Evolutionary conservation across 139 green algal species (phyloP), one percentile per base, ranked within the genome.

Genomic region (Picochlorum sp.): DNA sequence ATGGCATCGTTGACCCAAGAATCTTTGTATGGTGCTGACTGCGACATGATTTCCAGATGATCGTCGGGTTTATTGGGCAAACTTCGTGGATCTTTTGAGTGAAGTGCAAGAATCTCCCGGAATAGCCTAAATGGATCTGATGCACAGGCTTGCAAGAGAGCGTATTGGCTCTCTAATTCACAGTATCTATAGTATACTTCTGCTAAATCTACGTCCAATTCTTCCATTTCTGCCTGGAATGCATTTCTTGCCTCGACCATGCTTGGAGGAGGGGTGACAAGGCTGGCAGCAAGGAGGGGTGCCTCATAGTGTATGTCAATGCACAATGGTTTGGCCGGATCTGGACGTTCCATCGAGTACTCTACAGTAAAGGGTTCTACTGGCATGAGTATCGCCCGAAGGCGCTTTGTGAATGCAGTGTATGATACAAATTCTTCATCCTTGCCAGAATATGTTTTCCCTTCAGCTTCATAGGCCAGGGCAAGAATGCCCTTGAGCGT

Each of bases 71-170:
- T 69, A 23, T 84, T 45, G 28, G 73, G 6, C 63, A 57, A 57
- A 49, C 34, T 57, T 4, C 74, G 58, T 64, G 80, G 61, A 28
- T 80, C 76, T 3, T 69, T 69, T 3, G 62, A 69, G 64, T 91
- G 76, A 1, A 75, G 73, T 10, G 74, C 80, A 10, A 95, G 61
- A 23, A 96, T 51, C 4, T 73, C 76, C 61, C 89, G 82, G 51
- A 92, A 79, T 62, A 90, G 87, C 30, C 92, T 89, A 2, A 86
- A 73, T 4, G 89, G 89, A 21, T 64, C 74, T 32, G 87, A 69
- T 9, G 73, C 74, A 63, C 96, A 96, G 3, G 69, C 83, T 26
- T 89, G 64, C 49, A 91, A 84, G 65, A 90, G 80, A 13, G 75
- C 64, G 21, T 80, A 74, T 21, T 89, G 79, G 13, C 83, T 73